Base-by-base conservation (phyloP, 148 eudicot species). In the Hydrangea macrophylla region DNA sequence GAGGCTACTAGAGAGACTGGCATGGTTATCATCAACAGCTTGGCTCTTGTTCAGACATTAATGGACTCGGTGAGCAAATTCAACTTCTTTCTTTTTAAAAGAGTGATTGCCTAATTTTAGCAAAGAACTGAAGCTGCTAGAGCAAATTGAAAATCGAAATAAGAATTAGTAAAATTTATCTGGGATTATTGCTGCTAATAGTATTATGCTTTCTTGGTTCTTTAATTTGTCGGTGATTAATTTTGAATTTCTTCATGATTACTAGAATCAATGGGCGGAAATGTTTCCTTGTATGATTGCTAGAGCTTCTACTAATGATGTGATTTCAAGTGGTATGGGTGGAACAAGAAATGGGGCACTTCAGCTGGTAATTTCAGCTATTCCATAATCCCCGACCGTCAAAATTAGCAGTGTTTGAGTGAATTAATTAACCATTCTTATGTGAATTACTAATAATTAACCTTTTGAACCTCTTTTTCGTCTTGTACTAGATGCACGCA, bases 31-130 rank as follows among this genome's bases (percentile, higher is more conserved):
- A 90, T 93, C 82, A 93, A 88, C 45, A 86, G 98, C 48, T 76
- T 86, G 70, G 96, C 96, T 53, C 95, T 93, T n/a, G 98, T 93
- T 20, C 96, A 93, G 74, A 93, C 96, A 0, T 64, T 93, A n/a
- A 93, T 93, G 95, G 98, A 93, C 58, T 76, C 96, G 69, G 98
- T 93, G 39, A 80, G 84, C 26, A 28, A n/a, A 10, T 26, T 18
- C 20, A 24, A 42, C 24, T 26, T 31, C 22, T 50, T 50, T 56
- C 24, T 64, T 6, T 69, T 3, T 9, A 22, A 57, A 2, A 24
- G 17, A n/a, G 36, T 44, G 27, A 42, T 58, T 58, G 7, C 10
- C 12, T 22, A 12, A 23, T 48, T 17, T 18, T 48, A 17, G 15
- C n/a, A 18, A n/a, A n/a, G n/a, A n/a, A n/a, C n/a, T n/a, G n/a